Evolutionary conservation across 192 early-diverging fungal genomes (phyloP).

Genomic region (Piromyces sp.): DNA sequence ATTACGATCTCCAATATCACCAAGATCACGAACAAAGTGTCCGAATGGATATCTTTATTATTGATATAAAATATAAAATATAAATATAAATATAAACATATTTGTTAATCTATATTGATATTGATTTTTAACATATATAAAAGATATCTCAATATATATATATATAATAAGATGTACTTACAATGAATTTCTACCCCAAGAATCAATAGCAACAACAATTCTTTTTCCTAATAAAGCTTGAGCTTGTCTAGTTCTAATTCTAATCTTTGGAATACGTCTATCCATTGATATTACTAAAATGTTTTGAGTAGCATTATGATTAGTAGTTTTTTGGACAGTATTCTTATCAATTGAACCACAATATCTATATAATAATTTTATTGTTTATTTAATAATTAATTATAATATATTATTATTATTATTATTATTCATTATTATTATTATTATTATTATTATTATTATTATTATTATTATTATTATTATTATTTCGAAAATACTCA

Average conservation of each 20-base stretch:
- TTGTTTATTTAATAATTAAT: too few species aligned
- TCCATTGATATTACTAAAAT: constrained; percentile 85
- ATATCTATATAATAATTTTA: not conserved
- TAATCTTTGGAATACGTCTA: constrained; percentile 80
- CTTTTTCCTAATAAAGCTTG: constrained; percentile 56
- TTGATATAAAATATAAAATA: too few species aligned
- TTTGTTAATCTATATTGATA: too few species aligned
- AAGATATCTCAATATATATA: too few species aligned
- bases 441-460: too few species aligned
- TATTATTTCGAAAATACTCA: too few species aligned
- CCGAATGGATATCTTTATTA: constrained; percentile 49
- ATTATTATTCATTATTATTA: too few species aligned
- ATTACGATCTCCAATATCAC: constrained; percentile 80
- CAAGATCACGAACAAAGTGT: constrained; percentile 80
- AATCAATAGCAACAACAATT: constrained; percentile 84
- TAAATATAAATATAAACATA: too few species aligned
- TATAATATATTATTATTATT: too few species aligned
- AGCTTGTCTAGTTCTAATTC: constrained; percentile 79
- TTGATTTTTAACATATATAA: too few species aligned
- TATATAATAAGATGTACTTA: constrained; percentile 13
- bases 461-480: too few species aligned
- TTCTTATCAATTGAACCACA: not conserved
- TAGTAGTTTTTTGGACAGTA: not conserved
- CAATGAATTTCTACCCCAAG: constrained; percentile 62
- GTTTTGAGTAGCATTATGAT: constrained; percentile 32